Conservation (phyloP, 306 rosid genomes). For the Biancaea sappan region DNA sequence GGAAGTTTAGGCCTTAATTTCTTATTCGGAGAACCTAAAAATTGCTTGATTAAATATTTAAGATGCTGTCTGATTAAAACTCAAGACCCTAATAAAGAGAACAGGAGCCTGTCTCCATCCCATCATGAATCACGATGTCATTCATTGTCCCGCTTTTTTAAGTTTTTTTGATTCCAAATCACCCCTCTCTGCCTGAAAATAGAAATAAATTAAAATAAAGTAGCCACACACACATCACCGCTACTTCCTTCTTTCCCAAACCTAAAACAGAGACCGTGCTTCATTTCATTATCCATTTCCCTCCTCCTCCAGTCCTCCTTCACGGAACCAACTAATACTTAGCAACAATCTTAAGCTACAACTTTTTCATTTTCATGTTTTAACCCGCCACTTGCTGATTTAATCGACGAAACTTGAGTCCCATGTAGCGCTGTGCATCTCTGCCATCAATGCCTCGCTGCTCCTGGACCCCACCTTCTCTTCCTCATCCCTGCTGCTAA, state of each 20-base stretch:
- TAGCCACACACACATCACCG: neutral
- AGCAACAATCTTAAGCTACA: neutral
- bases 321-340: too few relatives aligned
- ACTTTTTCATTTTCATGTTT: neutral
- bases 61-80: too few relatives aligned
- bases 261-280: neutral
- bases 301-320: too few relatives aligned
- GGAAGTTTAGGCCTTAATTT: too few relatives aligned
- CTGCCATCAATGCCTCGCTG: slow-evolving; percentile 34
- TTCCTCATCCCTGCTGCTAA: neutral
- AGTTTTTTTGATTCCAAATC: neutral
- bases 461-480: slow-evolving; percentile 18
- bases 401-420: neutral
- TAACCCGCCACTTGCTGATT: neutral
- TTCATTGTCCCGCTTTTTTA: neutral
- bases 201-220: too few relatives aligned
- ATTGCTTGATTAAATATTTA: too few relatives aligned
- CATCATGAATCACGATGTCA: neutral
- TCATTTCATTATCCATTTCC: neutral
- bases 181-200: neutral
- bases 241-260: neutral
- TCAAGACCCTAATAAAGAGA: neutral
- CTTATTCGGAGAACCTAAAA: too few relatives aligned
- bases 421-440: neutral
- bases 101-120: too few relatives aligned